Conservation (phyloP, 202 grass and related monocot species). For the Elaeis oleifera region DNA sequence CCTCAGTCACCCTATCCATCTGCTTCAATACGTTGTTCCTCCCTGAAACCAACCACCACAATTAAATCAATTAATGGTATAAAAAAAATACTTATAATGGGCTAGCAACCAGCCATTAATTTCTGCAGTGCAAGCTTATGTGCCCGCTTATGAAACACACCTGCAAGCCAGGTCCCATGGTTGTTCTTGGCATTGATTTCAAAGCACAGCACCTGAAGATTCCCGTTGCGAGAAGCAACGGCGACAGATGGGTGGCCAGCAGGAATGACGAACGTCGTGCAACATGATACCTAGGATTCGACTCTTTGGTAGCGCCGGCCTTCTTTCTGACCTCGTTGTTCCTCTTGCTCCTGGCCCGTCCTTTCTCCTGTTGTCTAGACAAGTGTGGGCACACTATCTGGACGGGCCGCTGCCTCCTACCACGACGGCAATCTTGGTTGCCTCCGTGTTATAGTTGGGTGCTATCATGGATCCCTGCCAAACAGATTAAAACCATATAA, state of each 20-base stretch:
- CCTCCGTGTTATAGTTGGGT: slow-evolving; percentile 49
- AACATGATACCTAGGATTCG: slow-evolving; percentile 25
- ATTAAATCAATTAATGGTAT: too few species aligned
- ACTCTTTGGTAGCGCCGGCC: slow-evolving; percentile 28
- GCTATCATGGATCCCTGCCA: slow-evolving; percentile 66
- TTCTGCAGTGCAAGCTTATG: background rate
- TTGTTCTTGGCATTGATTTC: slow-evolving; percentile 20
- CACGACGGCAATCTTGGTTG: slow-evolving; percentile 48
- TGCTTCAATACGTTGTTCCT: slow-evolving; percentile 34
- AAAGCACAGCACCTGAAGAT: slow-evolving; percentile 28
- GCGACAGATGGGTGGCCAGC: slow-evolving; percentile 47
- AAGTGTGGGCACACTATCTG: slow-evolving; percentile 57
- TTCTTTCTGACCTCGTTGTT: background rate
- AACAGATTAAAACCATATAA: too few species aligned
- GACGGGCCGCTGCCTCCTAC: slow-evolving; percentile 15
- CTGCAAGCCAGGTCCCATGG: slow-evolving; percentile 25
- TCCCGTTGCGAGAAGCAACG: slow-evolving; percentile 34
- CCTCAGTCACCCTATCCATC: slow-evolving; percentile 31
- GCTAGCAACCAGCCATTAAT: background rate
- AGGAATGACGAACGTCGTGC: slow-evolving; percentile 48
- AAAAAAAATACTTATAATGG: background rate
- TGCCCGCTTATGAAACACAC: background rate
- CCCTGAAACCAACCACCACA: background rate
- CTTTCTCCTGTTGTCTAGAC: background rate
- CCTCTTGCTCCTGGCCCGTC: background rate